Evolutionary conservation across 2,329 filamentous ascomycete genomes (phyloP).

Genomic region (Helicocarpus griseus): DNA sequence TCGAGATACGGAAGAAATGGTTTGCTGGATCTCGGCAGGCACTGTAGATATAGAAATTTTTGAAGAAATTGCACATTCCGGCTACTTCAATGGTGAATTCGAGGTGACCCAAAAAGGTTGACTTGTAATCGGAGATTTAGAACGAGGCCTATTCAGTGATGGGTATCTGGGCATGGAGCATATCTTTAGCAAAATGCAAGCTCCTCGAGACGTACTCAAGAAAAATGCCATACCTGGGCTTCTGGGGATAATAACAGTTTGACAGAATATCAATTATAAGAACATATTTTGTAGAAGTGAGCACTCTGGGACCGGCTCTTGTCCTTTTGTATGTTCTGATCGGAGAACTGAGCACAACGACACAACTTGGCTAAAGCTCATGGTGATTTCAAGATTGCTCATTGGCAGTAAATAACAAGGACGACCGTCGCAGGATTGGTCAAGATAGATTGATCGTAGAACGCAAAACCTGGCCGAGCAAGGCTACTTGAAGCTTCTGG

Average conservation of each 20-base stretch:
- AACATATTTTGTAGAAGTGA: background rate
- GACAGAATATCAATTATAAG: too few species aligned
- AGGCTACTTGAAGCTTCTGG: slow-evolving; percentile 1
- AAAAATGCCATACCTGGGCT: background rate
- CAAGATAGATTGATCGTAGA: background rate
- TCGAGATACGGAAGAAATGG: slow-evolving; percentile 61
- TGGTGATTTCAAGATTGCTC: background rate
- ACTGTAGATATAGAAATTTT: slow-evolving; percentile 70
- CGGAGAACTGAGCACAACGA: background rate
- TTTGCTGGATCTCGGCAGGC: slow-evolving; percentile 57
- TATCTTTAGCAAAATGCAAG: background rate
- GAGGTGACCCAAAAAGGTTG: too few species aligned
- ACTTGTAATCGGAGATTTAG: background rate
- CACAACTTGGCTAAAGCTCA: background rate
- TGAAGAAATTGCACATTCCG: slow-evolving; percentile 53
- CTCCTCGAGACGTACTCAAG: background rate
- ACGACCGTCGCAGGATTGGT: background rate
- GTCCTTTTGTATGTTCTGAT: slow-evolving; percentile 1
- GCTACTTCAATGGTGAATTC: background rate
- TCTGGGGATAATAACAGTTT: background rate
- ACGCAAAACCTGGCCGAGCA: background rate
- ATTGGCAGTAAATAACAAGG: background rate
- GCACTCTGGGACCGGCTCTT: background rate
- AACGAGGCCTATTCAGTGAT: background rate
- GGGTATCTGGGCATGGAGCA: background rate